Evolutionary conservation across 78 protist species (phyloP), one percentile per base, ranked within the genome.

Genomic region (Dictyostelium capitatum): DNA sequence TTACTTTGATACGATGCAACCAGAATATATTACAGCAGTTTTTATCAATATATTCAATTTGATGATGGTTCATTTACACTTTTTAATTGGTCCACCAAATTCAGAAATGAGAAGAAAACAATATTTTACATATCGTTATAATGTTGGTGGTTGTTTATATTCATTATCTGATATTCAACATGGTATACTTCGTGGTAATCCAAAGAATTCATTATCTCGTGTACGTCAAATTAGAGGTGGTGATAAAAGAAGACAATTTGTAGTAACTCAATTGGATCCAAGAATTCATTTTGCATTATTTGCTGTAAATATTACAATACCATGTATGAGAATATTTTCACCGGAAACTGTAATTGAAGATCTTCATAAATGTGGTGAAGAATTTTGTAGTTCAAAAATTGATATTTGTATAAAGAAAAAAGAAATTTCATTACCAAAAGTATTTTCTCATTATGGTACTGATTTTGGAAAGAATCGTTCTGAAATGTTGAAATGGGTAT

Each of bases 371-470:
- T 74, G 70, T 59, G 93, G 93, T 25, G 93, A 87, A 8, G 93
- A 87, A 20, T 87, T 87, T 77, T 87, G 93, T 65, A 30, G 57
- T 4, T 48, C 81, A 41, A 87, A 87, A 25, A 77, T 87, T 6
- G 93, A 87, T 37, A 87, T 87, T 62, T 87, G 93, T 53, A 56
- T 64, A 23, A 87, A 87, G 67, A 87, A 87, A 82, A 87, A 87
- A n/a, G 93, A 87, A 43, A 87, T 87, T 0, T 72, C 82, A 14
- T 57, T 87, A 37, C 93, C 93, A 23, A 74, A 75, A 37, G 62
- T 87, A 65, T 87, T 87, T 47, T 87, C 93, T 11, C 93, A 87
- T 30, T 87, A 62, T 77, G 93, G 85, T n/a, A 87, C 93, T 23
- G 93, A 87, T 37, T 87, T 87, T 64, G 93, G 93, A 28, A 77